phyloP scores from a whole-genome alignment of 495 filamentous ascomycete genomes.

The Hyaloscypha variabilis region DNA sequence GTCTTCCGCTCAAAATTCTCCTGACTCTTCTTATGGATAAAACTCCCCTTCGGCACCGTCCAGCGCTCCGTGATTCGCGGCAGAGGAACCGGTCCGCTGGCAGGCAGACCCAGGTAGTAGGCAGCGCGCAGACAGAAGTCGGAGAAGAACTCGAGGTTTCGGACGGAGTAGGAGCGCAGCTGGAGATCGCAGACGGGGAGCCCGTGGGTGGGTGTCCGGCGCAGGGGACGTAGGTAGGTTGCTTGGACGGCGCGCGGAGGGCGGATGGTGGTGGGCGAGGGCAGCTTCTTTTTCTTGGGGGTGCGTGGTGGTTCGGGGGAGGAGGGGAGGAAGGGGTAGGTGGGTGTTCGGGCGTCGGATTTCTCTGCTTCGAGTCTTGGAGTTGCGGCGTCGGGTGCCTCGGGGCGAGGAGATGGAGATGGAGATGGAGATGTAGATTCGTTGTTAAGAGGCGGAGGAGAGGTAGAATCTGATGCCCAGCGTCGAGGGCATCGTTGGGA shows the following conservation, averaged over 20 bases:
- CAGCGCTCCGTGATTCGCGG: constrained; percentile 85
- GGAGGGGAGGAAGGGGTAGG: too few relatives aligned
- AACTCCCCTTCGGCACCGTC: constrained; percentile 89
- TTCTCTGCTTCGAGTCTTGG: too few relatives aligned
- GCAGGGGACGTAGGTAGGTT: constrained; percentile 82
- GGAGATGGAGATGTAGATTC: too few relatives aligned
- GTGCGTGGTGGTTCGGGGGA: not conserved
- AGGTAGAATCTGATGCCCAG: not conserved
- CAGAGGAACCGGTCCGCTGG: constrained; percentile 85
- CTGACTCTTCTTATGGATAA: constrained; percentile 95
- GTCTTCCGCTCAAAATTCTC: constrained; percentile 97
- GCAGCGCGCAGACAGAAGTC: constrained; percentile 95
- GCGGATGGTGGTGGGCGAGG: constrained; percentile 35
- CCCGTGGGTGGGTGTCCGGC: constrained; percentile 70
- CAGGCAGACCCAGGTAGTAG: constrained; percentile 89
- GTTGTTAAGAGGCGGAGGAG: not conserved
- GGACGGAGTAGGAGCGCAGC: constrained; percentile 86
- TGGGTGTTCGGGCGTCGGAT: not conserved
- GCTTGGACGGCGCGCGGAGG: constrained; percentile 79
- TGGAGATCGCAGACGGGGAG: constrained; percentile 89
- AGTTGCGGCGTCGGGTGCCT: too few relatives aligned
- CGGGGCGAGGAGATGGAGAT: too few relatives aligned
- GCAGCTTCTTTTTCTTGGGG: constrained; percentile 26
- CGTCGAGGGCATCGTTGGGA: not conserved
- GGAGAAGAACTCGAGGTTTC: constrained; percentile 90